Base-by-base conservation (phyloP, 345 rosid genomes). In the Lepidium africanum region DNA sequence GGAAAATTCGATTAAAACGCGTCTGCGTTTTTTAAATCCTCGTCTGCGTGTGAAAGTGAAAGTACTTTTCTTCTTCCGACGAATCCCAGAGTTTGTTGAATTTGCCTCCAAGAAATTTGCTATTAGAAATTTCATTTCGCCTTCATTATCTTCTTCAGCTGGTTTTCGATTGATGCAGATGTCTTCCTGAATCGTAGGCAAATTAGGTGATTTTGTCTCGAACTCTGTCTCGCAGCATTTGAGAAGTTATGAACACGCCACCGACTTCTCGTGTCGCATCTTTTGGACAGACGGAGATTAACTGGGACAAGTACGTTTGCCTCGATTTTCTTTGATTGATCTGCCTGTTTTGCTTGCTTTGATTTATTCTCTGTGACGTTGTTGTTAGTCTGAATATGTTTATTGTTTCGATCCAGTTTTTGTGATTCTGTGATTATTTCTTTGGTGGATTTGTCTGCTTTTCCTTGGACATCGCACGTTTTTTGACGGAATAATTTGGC, bases 301-400 rank as follows among this genome's bases (percentile, higher is more conserved):
- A 93, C 69, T 90, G 98, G 98, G 98, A 93, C 78, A 90, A 93
- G 98, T 90, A 81, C 19, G 85, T 84, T 59, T 59, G 15, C 27
- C 42, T n/a, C 46, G 11, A 3, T 27, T 40, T 36, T 36, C 12
- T 13, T 38, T n/a, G 3, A 19, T 62, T 27, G 52, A 52, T 59
- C 15, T 32, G 17, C 25, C 5, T 23, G 6, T 10, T 50, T 23
- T 10, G 7, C 21, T 48, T 37, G 6, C 42, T 35, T 66, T 52
- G 63, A 38, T 57, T 2, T 1, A 13, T 50, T 62, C 53, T 41
- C 25, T 32, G 19, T 53, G 10, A 36, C 38, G 10, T 15, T 57
- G 36, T 59, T 48, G 52, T 51, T 59, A 30, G 71, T 45, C 25
- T 43, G 38, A 36, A 21, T 50, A 6, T n/a, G 49, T 38, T 42